A percentile compares a stretch with the other conserved stretches of the same genome.
Conservation (phyloP, 768 basidiomycete genomes). For the Hygrocybe coccinea region DNA sequence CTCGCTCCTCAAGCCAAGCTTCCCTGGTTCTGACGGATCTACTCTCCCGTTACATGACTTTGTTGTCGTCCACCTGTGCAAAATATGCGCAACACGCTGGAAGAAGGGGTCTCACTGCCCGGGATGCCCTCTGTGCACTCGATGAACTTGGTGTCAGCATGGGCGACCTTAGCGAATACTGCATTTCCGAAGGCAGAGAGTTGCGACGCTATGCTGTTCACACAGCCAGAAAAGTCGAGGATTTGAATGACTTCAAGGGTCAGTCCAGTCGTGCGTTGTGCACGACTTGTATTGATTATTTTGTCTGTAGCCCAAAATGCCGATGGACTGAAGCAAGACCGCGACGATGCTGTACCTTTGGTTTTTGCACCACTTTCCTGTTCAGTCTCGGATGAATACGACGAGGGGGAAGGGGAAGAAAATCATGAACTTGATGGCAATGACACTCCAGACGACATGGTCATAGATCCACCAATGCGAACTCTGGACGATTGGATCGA, state of each 20-base stretch:
- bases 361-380: conserved; percentile 38
- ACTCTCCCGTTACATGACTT: conserved; percentile 65
- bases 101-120: conserved; percentile 49
- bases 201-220: conserved; percentile 62
- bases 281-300: conserved; percentile 21
- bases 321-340: conserved; percentile 52
- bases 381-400: conserved; percentile 29
- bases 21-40: conserved; percentile 67
- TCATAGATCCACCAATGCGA: conserved; percentile 20
- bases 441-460: conserved; percentile 22
- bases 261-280: conserved; percentile 30
- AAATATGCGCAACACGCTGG: conserved; percentile 74
- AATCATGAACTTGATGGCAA: conserved; percentile 15
- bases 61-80: conserved; percentile 62
- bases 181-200: conserved; percentile 61
- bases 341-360: conserved; percentile 53
- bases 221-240: conserved; percentile 62
- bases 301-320: conserved; percentile 50
- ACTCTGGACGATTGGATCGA: conserved; percentile 8
- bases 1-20: conserved; percentile 70
- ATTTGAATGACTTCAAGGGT: conserved; percentile 70
- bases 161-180: conserved; percentile 67
- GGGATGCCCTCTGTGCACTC: conserved; percentile 62
- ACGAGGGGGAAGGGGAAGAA: conserved; percentile 25
- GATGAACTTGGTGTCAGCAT: conserved; percentile 70